Conservation (phyloP, 768 basidiomycete species). For the Aureoboletus auriporus region DNA sequence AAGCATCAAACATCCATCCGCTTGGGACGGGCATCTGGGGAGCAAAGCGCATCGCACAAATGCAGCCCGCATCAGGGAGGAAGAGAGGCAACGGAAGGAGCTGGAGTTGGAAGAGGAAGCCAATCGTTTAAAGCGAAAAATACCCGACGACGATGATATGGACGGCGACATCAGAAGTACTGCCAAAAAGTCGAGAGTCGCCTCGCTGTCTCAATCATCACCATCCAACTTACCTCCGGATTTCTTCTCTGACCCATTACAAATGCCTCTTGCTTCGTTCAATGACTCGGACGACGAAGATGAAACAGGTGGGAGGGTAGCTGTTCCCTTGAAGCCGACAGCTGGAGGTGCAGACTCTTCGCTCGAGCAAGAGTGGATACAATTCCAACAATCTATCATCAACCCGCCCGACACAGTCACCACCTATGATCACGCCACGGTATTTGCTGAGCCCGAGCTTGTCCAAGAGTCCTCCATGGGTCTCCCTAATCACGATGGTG, state of each 20-base stretch:
- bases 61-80: conserved; percentile 54
- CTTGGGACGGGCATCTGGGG: conserved; percentile 86
- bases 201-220: conserved; percentile 10
- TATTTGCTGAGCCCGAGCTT: conserved; percentile 65
- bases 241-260: conserved; percentile 80
- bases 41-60: conserved; percentile 75
- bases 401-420: conserved; percentile 41
- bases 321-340: not conserved
- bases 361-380: conserved; percentile 70
- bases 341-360: conserved; percentile 17
- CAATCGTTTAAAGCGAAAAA: conserved; percentile 33
- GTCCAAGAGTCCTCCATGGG: conserved; percentile 44
- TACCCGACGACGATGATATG: conserved; percentile 21
- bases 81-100: conserved; percentile 43
- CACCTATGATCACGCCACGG: conserved; percentile 64
- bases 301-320: conserved; percentile 20
- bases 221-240: conserved; percentile 49
- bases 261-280: conserved; percentile 36
- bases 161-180: conserved; percentile 22
- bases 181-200: conserved; percentile 30
- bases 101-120: conserved; percentile 34
- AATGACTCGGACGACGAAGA: conserved; percentile 43
- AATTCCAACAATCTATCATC: conserved; percentile 65
- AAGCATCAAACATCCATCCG: conserved; percentile 67
- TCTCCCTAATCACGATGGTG: conserved; percentile 38